A percentile compares a stretch with the other conserved stretches of the same genome.
Evolutionary conservation across 2,329 filamentous ascomycete genomes (phyloP).

Genomic region (Ceratocystis huliohia): DNA sequence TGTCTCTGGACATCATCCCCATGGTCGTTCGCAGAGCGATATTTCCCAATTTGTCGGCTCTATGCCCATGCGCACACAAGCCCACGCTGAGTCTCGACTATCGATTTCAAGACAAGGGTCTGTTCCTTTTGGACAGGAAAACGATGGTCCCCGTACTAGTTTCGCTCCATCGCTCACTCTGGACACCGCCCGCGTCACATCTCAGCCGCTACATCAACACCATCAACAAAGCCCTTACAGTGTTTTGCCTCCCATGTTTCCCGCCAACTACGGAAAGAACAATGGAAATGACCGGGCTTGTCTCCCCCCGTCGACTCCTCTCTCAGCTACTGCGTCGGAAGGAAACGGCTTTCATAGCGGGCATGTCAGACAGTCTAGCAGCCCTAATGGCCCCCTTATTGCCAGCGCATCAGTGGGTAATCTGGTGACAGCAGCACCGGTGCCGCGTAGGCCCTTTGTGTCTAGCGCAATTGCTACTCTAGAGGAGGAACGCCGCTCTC

Average conservation of each 20-base stretch:
- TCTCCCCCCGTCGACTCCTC: conserved; percentile 12
- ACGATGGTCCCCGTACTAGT: conserved; percentile 4
- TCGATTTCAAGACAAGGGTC: conserved; percentile 18
- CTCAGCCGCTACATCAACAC: conserved; percentile 4
- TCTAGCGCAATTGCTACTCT: conserved; percentile 20
- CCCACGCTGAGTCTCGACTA: conserved; percentile 12
- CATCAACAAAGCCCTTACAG: conserved; percentile 6
- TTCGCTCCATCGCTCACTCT: conserved; percentile 1
- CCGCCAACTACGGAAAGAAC: background rate
- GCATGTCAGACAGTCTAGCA: conserved; percentile 14
- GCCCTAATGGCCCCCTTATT: conserved; percentile 12
- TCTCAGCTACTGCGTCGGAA: background rate
- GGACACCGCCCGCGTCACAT: conserved; percentile 7
- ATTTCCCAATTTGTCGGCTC: conserved; percentile 18
- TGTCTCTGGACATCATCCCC: conserved; percentile 5
- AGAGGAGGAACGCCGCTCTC: conserved; percentile 18
- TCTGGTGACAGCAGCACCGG: conserved; percentile 17
- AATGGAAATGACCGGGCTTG: conserved; percentile 3
- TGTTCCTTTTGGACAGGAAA: background rate
- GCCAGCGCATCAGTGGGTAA: conserved; percentile 4
- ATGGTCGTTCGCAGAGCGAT: conserved; percentile 20
- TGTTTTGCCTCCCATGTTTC: conserved; percentile 13
- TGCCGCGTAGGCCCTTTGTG: conserved; percentile 18
- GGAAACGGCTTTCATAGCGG: conserved; percentile 5
- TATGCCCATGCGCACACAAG: conserved; percentile 16